Conservation (phyloP, 2,329 filamentous ascomycete species). For the Passalora sequoiae region DNA sequence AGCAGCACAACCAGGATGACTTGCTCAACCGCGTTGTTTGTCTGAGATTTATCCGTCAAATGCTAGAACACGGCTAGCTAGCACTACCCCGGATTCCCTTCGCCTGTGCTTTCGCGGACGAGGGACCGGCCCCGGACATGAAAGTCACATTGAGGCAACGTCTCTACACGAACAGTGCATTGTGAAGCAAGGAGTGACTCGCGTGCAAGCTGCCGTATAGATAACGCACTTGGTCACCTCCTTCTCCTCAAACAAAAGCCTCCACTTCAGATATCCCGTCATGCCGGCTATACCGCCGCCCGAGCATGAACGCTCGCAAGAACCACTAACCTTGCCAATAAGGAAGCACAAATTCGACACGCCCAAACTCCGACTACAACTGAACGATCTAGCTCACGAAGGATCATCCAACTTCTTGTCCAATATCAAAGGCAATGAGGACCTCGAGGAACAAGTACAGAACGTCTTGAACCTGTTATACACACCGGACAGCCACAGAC, state of each 20-base stretch:
- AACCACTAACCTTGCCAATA: slow-evolving; percentile 17
- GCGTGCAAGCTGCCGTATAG: background rate
- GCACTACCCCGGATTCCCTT: too few relatives aligned
- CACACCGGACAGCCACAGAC: slow-evolving; percentile 38
- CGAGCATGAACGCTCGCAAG: slow-evolving; percentile 14
- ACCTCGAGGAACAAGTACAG: slow-evolving; percentile 59
- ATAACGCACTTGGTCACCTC: background rate
- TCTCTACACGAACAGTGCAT: too few relatives aligned
- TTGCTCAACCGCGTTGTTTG: too few relatives aligned
- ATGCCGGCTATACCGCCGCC: slow-evolving; percentile 8
- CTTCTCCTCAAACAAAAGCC: slow-evolving; percentile 1
- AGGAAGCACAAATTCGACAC: slow-evolving; percentile 34
- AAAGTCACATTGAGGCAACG: too few relatives aligned
- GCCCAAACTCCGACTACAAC: slow-evolving; percentile 44
- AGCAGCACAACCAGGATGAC: too few relatives aligned
- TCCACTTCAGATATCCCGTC: background rate
- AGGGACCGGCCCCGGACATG: too few relatives aligned
- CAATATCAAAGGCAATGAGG: slow-evolving; percentile 56
- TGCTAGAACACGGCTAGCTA: too few relatives aligned
- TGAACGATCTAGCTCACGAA: slow-evolving; percentile 48
- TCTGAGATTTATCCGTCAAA: too few relatives aligned
- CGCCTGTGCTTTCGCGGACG: too few relatives aligned
- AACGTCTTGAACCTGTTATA: slow-evolving; percentile 73
- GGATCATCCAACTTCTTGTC: slow-evolving; percentile 64
- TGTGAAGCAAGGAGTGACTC: too few relatives aligned